phyloP scores from a whole-genome alignment of 768 basidiomycete genomes.

The Udeniomyces megalosporus region DNA sequence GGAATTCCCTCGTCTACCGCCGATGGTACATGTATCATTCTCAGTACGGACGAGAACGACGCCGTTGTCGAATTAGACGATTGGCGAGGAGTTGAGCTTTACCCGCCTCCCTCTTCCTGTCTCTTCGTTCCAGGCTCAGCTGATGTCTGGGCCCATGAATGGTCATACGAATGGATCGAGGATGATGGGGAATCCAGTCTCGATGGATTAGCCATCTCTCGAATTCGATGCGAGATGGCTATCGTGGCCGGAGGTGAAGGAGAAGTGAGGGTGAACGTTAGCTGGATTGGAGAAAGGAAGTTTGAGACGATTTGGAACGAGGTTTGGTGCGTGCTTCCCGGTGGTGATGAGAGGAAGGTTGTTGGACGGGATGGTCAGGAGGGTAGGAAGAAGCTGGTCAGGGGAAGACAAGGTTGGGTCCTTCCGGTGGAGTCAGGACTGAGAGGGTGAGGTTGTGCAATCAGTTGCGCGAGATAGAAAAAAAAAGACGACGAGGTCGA shows the following conservation, averaged over 20 bases:
- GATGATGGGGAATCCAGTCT: constrained; percentile 24
- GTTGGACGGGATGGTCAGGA: not conserved
- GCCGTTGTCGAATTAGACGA: constrained; percentile 29
- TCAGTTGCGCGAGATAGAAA: too few species aligned
- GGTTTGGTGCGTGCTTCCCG: constrained; percentile 23
- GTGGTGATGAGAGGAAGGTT: constrained; percentile 22
- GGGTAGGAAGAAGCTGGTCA: not conserved
- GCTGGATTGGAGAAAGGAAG: constrained; percentile 19
- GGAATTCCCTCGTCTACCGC: constrained; percentile 22
- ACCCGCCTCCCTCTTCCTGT: constrained; percentile 18
- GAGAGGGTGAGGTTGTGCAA: too few species aligned
- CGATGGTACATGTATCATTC: constrained; percentile 25
- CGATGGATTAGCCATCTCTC: not conserved
- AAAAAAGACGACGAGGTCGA: too few species aligned
- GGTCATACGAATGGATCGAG: constrained; percentile 25
- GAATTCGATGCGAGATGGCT: constrained; percentile 17
- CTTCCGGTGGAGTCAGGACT: too few species aligned
- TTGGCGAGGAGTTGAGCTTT: constrained; percentile 28
- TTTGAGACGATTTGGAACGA: constrained; percentile 25
- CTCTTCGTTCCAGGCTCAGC: not conserved
- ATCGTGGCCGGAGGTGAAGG: not conserved
- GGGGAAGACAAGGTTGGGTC: too few species aligned
- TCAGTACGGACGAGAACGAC: not conserved
- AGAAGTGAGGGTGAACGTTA: constrained; percentile 19
- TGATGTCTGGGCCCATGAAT: not conserved